Evolutionary conservation across 495 filamentous ascomycete species (phyloP).

Genomic region (Geoglossum glabrum): DNA sequence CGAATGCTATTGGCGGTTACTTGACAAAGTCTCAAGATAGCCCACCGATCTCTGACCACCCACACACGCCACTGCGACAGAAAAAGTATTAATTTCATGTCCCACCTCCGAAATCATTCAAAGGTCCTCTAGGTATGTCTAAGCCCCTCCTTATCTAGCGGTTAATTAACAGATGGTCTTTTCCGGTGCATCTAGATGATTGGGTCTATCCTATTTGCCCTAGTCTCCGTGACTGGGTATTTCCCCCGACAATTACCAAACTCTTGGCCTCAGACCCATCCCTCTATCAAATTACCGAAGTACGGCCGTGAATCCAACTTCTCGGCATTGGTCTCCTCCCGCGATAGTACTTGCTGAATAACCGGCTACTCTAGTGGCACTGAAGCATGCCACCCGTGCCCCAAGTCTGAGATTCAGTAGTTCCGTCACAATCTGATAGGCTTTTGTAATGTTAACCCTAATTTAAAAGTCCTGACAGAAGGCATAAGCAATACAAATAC

Average conservation of each 20-base stretch:
- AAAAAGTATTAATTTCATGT: background rate
- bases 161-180: background rate
- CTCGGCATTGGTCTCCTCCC: background rate
- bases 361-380: background rate
- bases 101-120: background rate
- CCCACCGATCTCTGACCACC: background rate
- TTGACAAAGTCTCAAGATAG: background rate
- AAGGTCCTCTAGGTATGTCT: background rate
- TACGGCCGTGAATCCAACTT: background rate
- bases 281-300: background rate
- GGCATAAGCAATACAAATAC: background rate
- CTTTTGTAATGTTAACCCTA: background rate
- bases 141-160: background rate
- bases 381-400: background rate
- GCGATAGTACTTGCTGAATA: background rate
- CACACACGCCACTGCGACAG: background rate
- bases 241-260: background rate
- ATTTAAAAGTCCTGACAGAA: background rate
- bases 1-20: background rate
- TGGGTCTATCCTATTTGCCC: background rate
- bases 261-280: background rate
- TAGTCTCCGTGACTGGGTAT: background rate
- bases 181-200: background rate
- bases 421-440: background rate
- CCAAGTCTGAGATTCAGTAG: background rate